Base-by-base conservation (phyloP, 1,284 basidiomycete genomes). In the Rhodotorula sp. region DNA sequence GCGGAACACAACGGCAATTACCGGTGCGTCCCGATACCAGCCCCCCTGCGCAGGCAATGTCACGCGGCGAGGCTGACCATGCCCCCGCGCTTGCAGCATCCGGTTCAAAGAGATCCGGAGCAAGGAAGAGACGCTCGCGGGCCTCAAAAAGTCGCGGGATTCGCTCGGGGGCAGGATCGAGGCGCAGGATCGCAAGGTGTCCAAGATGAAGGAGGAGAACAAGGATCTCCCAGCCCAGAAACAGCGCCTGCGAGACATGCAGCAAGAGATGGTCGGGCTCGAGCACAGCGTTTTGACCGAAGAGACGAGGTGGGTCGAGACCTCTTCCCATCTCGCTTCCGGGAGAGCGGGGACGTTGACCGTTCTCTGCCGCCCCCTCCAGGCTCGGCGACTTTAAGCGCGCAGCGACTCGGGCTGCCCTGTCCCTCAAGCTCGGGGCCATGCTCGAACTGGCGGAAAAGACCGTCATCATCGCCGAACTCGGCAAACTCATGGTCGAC, bases 191-290 rank as follows among this genome's bases (percentile, higher is more conserved):
- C 68, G 70, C n/a, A 78, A 78, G 71, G 77, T 78, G 12, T 56
- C n/a, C 20, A 79, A 79, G 68, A 80, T 79, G 78, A 80, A 77
- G 66, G 76, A 77, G 52, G 79, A 80, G 62, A 75, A 80, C 68
- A 80, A 80, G 76, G 73, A 80, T 51, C 63, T 79, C 8, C 76
- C 79, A 5, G 69, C 58, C 0, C 70, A 74, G 34, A 66, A 58
- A 12, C 69, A 72, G 48, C 67, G 74, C n/a, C 67, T 80, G 49
- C 58, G 67, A 5, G 79, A 80, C 57, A 64, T 78, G 72, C 65
- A 75, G 52, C 71, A 77, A 47, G 79, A 80, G 67, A 78, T 79
- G 76, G 54, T 76, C 47, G 77, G 79, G 3, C 69, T 80, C 31
- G 79, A 80, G 58, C 70, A 79, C 58, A 73, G 73, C 39, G 79